Evolutionary conservation across 345 rosid genomes (phyloP).

Genomic region (Hibiscus trionum): DNA sequence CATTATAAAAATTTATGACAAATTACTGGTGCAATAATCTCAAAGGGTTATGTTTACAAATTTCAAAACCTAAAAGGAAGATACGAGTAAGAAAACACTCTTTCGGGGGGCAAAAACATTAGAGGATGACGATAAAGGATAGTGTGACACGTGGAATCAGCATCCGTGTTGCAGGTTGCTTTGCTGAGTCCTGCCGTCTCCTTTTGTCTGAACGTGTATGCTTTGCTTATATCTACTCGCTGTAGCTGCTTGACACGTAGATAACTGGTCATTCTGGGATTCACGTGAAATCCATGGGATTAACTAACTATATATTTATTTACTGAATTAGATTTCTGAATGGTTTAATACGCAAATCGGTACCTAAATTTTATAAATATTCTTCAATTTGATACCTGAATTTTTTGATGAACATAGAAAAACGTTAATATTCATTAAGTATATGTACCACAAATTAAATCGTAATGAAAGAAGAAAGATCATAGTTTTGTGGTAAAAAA

Average conservation of each 20-base stretch:
- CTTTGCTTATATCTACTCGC: neutral
- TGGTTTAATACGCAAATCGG: no score
- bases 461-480: neutral
- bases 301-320: neutral
- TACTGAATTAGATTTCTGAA: neutral
- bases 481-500: neutral
- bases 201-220: neutral
- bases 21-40: neutral
- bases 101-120: no score
- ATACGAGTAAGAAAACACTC: neutral
- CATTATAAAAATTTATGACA: no score
- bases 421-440: no score
- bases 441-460: no score
- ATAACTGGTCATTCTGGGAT: neutral
- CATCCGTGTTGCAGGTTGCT: neutral
- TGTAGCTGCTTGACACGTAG: neutral
- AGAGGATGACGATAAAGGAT: neutral
- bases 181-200: neutral
- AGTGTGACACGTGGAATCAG: neutral
- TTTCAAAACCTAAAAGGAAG: neutral
- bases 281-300: neutral
- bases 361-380: no score
- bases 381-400: no score
- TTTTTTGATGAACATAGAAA: no score
- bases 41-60: neutral